Evolutionary conservation across 805 yeast genomes (phyloP), one percentile per base, ranked within the genome.

Genomic region (Ogataea ganodermae): DNA sequence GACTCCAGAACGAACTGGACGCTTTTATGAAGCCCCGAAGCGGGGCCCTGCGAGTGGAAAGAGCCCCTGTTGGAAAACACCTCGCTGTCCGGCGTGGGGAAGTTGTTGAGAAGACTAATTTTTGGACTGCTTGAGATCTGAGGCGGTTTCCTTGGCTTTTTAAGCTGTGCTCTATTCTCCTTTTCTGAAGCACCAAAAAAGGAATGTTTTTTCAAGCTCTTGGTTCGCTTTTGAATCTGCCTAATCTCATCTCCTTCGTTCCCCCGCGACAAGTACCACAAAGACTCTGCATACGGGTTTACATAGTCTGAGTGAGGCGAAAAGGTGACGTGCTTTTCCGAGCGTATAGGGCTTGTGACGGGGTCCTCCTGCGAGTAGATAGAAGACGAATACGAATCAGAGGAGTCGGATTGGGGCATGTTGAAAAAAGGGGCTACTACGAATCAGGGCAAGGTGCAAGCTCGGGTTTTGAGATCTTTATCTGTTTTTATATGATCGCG

Each of bases 221-320:
- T 43, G 13, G 52, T 58, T 47, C 44, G 62, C 45, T 42, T 53
- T 50, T 50, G 62, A 44, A 70, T 63, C 14, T 57, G 53, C 12
- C 56, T 56, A 9, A 72, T 67, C 22, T 73, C 70, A 7, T 61
- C 58, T 8, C 68, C 67, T 21, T 68, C 65, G 32, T 63, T 68
- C 2, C 71, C 65, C 20, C 74, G 57, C 7, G 67, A 56, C 1
- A 59, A 47, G 41, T 59, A 63, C 79, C 79, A 75, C 13, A 74
- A 51, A 1, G 78, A 73, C 33, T 65, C 61, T 0, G 78, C 65
- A 54, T 74, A 74, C 0, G 79, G 79, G 44, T 75, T 74, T 16
- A 40, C 35, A 8, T 24, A 41, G 9, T 42, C 41, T 6, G 30
- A 24, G 13, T 24, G 28, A 17, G 31, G 27, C 13, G 12, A 17